Conservation (phyloP, 2,329 filamentous ascomycete species). For the Phaeophleospora eucalypticola region DNA sequence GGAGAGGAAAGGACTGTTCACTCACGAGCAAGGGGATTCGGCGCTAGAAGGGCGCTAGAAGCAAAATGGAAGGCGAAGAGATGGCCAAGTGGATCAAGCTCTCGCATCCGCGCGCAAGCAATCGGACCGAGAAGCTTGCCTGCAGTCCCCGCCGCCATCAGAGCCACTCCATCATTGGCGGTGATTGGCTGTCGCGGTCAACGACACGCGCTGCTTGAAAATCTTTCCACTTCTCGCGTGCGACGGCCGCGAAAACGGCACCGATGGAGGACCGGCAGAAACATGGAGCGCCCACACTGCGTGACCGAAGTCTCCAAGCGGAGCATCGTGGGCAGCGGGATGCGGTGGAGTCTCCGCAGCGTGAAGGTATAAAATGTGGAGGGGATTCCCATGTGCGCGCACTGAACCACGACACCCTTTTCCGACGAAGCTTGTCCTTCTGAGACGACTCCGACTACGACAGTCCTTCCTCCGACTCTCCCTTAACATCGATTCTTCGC, state of each 20-base stretch:
- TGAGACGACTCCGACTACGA: too few species aligned
- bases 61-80: not conserved
- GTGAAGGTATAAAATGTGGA: conserved; percentile 7
- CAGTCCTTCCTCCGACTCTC: too few species aligned
- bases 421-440: too few species aligned
- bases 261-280: conserved; percentile 6
- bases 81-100: not conserved
- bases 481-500: too few species aligned
- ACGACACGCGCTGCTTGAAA: not conserved
- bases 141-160: conserved; percentile 5
- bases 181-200: too few species aligned
- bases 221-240: too few species aligned
- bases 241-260: conserved; percentile 1
- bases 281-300: conserved; percentile 2
- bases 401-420: too few species aligned
- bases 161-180: conserved; percentile 14
- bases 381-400: too few species aligned
- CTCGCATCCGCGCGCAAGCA: too few species aligned
- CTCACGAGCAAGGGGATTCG: not conserved
- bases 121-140: conserved; percentile 6
- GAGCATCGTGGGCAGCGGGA: conserved; percentile 4
- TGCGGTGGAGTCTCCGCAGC: not conserved
- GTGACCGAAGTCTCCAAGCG: not conserved
- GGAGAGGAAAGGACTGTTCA: too few species aligned
- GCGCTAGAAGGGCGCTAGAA: not conserved